Evolutionary conservation across 179 eudicot species (phyloP).

Genomic region (Silene coronaria): DNA sequence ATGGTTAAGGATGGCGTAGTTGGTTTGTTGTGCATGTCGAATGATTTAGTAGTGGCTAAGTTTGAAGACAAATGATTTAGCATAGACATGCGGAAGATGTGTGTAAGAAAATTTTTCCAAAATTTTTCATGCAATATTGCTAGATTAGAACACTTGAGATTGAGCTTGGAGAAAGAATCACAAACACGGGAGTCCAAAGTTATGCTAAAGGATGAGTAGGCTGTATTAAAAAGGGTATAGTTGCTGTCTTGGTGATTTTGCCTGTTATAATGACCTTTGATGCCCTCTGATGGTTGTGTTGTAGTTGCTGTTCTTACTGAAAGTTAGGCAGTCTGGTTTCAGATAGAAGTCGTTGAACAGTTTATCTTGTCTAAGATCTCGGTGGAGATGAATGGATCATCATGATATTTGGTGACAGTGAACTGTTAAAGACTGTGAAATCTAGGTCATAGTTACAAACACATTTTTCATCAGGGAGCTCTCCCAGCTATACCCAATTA

Average conservation of each 20-base stretch:
- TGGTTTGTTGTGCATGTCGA: background rate
- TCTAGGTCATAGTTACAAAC: background rate
- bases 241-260: background rate
- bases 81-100: background rate
- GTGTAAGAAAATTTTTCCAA: background rate
- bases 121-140: background rate
- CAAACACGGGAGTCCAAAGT: background rate
- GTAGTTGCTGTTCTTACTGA: background rate
- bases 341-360: background rate
- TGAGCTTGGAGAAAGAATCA: background rate
- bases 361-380: background rate
- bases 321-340: background rate
- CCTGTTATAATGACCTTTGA: background rate
- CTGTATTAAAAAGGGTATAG: background rate
- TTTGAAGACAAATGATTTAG: background rate
- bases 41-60: background rate
- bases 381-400: background rate
- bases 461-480: background rate
- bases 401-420: background rate
- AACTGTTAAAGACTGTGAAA: background rate
- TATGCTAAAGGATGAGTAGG: background rate
- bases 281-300: background rate
- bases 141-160: no score
- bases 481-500: background rate
- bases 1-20: conserved; percentile 5